Evolutionary conservation across 2,329 filamentous ascomycete species (phyloP).

Genomic region (Cryphonectria carpinicola): DNA sequence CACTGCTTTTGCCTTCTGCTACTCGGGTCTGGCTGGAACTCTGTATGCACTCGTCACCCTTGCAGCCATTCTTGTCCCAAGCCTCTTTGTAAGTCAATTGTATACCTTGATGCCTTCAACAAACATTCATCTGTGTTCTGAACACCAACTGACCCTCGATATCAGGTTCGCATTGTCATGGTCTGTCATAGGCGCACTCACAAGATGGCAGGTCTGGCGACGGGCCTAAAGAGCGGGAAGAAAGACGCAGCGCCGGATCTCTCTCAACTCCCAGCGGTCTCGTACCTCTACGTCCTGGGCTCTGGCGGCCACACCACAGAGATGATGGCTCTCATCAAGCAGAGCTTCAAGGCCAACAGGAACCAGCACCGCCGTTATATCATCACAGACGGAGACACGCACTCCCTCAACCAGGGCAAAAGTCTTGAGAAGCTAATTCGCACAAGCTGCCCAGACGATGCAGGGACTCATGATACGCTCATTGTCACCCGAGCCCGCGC

Average conservation of each 20-base stretch:
- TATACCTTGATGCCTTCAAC: neutral
- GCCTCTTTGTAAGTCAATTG: neutral
- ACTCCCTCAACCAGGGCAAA: conserved; percentile 66
- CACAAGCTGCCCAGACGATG: conserved; percentile 40
- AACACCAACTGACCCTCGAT: neutral
- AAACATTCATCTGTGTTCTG: neutral
- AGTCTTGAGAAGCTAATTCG: conserved; percentile 63
- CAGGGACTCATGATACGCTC: conserved; percentile 64
- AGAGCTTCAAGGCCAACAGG: conserved; percentile 55
- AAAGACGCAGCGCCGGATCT: conserved; percentile 26
- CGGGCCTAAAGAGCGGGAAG: conserved; percentile 1
- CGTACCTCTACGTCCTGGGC: conserved; percentile 82
- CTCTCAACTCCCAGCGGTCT: conserved; percentile 39
- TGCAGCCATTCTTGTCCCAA: conserved; percentile 9
- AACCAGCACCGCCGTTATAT: conserved; percentile 78
- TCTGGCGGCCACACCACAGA: conserved; percentile 95
- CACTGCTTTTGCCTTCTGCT: conserved; percentile 4
- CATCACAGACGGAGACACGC: conserved; percentile 74
- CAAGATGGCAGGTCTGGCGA: conserved; percentile 4
- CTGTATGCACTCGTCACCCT: conserved; percentile 7
- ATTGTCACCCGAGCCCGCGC: conserved; percentile 75
- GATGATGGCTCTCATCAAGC: conserved; percentile 82
- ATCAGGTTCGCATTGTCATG: neutral
- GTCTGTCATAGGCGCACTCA: neutral
- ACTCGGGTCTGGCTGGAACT: conserved; percentile 7